Base-by-base conservation (phyloP, 139 green algal species). In the Chlorella vulgaris region DNA sequence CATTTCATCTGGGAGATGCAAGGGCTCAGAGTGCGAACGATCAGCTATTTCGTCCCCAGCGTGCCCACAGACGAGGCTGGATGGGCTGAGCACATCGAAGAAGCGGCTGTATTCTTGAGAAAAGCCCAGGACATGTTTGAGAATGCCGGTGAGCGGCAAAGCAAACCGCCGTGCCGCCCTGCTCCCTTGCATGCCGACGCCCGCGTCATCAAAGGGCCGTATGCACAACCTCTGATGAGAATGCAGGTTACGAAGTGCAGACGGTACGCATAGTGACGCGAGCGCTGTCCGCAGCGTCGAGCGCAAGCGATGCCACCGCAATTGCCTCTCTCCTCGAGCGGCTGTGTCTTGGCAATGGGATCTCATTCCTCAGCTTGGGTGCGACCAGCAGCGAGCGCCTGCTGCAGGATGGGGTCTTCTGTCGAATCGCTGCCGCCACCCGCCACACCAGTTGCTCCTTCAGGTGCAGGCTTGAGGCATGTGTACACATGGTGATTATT, bases 231-330 rank as follows among this genome's bases (percentile, higher is more conserved):
- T n/a, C n/a, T n/a, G n/a, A n/a, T n/a, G n/a, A 58, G 5, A 38
- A 0, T 83, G 31, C 75, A 89, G 87, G 85, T 58, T 82, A 86
- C 66, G 87, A 91, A 42, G 86, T 91, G 31, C 87, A 91, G 40
- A 91, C 87, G 4, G 71, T 69, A 2, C 80, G 87, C n/a, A 76
- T 91, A 2, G 80, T 80, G 15, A 91, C 86, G 1, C 50, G 81
- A 21, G 55, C 76, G 13, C 69, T 91, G 21, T 38, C 50, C 35
- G 42, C 50, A 26, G 62, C 47, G 22, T 3, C 53, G 3, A 55
- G 0, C 39, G 3, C 38, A 21, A n/a, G 47, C 1, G 55, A 65
- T 10, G 68, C 74, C 22, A 51, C 76, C 0, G 62, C 10, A 2
- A 79, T 42, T n/a, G 86, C 85, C 4, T 22, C 53, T 0, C 18